Conservation (phyloP, 148 eudicot genomes). For the Salicornia ramosissima region DNA sequence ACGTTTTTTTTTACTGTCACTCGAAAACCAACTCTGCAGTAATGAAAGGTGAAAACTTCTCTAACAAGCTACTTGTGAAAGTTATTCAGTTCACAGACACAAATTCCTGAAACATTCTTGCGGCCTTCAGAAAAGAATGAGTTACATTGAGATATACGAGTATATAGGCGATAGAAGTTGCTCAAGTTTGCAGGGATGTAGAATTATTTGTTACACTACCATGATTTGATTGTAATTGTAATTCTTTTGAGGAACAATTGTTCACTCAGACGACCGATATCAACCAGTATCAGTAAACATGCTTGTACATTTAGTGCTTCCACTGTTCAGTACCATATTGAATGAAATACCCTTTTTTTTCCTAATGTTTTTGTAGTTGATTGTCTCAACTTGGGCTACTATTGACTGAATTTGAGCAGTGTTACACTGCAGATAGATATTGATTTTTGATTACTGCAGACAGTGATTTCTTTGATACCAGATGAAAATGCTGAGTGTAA, state of each 20-base stretch:
- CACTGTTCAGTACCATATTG: neutral
- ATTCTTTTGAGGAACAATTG: constrained; percentile 21
- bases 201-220: constrained; percentile 10
- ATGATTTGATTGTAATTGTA: constrained; percentile 14
- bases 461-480: no score
- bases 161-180: neutral
- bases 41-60: constrained; percentile 5
- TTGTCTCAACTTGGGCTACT: no score
- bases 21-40: neutral
- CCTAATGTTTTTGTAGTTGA: no score
- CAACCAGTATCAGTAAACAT: neutral
- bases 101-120: constrained; percentile 2
- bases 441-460: no score
- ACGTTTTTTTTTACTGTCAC: neutral
- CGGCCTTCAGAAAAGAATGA: neutral
- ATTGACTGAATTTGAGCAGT: no score
- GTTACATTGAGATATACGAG: constrained; percentile 11
- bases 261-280: neutral
- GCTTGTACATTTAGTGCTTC: constrained; percentile 8
- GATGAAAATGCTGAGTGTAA: no score
- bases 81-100: constrained; percentile 3
- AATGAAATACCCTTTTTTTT: neutral
- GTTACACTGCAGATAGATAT: no score
- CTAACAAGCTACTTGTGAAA: constrained; percentile 10
- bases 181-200: constrained; percentile 7